Conservation (phyloP, 352 stramenopile species). For the Phytophthora constricta region DNA sequence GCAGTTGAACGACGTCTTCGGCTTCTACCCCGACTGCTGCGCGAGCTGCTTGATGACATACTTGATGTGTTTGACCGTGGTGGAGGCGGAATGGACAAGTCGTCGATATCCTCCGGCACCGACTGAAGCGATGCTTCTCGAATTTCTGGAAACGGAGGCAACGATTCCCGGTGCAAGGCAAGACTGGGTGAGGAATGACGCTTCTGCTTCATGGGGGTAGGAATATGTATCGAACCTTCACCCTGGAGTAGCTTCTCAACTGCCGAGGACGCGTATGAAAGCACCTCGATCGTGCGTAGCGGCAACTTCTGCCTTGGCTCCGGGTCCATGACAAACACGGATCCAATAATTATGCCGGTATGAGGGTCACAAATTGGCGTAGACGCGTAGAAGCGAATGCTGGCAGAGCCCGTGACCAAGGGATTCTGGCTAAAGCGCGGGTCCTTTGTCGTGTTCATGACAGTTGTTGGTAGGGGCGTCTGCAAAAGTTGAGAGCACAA, state of each 20-base stretch:
- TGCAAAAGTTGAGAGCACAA: slow-evolving; percentile 71
- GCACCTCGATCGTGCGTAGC: slow-evolving; percentile 61
- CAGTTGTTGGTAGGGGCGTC: slow-evolving; percentile 58
- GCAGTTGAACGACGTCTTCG: not conserved
- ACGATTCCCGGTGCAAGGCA: slow-evolving; percentile 27
- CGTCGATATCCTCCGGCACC: slow-evolving; percentile 57
- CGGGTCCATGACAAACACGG: slow-evolving; percentile 86
- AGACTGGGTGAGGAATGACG: slow-evolving; percentile 25
- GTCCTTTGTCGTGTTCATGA: slow-evolving; percentile 88
- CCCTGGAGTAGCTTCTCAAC: slow-evolving; percentile 60
- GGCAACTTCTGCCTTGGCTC: slow-evolving; percentile 58
- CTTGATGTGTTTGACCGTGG: slow-evolving; percentile 34
- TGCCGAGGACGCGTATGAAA: slow-evolving; percentile 66
- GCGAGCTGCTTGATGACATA: slow-evolving; percentile 27
- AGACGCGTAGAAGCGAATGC: slow-evolving; percentile 94
- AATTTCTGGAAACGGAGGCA: slow-evolving; percentile 29
- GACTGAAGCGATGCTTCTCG: slow-evolving; percentile 50
- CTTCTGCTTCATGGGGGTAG: slow-evolving; percentile 32
- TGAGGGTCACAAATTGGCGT: slow-evolving; percentile 70
- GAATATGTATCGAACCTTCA: slow-evolving; percentile 10
- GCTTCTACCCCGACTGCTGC: slow-evolving; percentile 6
- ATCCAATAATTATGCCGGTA: slow-evolving; percentile 67
- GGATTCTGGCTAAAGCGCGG: slow-evolving; percentile 85
- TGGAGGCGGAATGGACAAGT: slow-evolving; percentile 32
- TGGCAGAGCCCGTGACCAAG: slow-evolving; percentile 85